Conservation (phyloP, 2,329 filamentous ascomycete genomes). For the Onygena corvina region DNA sequence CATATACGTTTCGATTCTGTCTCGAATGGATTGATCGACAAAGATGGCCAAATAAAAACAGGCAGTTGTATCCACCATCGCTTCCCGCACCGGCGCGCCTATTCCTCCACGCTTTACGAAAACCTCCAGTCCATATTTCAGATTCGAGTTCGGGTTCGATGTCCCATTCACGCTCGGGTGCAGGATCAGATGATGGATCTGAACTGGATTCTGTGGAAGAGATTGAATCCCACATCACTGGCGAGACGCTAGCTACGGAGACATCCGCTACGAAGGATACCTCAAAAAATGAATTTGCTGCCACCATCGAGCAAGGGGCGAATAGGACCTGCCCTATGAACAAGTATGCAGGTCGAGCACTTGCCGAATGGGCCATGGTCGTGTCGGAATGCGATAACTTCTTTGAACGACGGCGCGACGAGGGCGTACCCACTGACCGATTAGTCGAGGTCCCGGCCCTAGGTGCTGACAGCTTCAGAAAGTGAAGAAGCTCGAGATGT, state of each 20-base stretch:
- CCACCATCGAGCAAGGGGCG: not conserved
- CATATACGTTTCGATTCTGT: conserved; percentile 55
- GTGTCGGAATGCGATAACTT: conserved; percentile 53
- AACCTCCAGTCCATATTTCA: conserved; percentile 11
- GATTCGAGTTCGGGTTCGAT: conserved; percentile 13
- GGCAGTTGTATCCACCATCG: conserved; percentile 43
- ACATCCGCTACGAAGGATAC: conserved; percentile 18
- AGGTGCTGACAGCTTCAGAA: conserved; percentile 50
- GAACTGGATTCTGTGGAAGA: conserved; percentile 15
- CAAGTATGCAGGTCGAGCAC: conserved; percentile 50
- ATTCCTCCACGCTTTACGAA: conserved; percentile 35
- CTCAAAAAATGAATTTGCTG: conserved; percentile 15
- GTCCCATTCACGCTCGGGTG: conserved; percentile 15
- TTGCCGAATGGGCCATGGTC: conserved; percentile 53
- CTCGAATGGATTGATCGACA: conserved; percentile 52
- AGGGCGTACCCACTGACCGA: conserved; percentile 47
- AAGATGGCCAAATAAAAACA: conserved; percentile 39
- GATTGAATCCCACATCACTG: conserved; percentile 9
- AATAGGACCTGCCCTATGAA: conserved; percentile 24
- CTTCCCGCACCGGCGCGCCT: conserved; percentile 46
- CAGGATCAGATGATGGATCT: conserved; percentile 15
- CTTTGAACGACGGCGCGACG: conserved; percentile 48
- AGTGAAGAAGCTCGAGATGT: conserved; percentile 15
- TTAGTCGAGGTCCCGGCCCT: conserved; percentile 51
- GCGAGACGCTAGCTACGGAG: conserved; percentile 8